Evolutionary conservation across 1,284 basidiomycete species (phyloP).

Genomic region (Malassezia arunalokei): DNA sequence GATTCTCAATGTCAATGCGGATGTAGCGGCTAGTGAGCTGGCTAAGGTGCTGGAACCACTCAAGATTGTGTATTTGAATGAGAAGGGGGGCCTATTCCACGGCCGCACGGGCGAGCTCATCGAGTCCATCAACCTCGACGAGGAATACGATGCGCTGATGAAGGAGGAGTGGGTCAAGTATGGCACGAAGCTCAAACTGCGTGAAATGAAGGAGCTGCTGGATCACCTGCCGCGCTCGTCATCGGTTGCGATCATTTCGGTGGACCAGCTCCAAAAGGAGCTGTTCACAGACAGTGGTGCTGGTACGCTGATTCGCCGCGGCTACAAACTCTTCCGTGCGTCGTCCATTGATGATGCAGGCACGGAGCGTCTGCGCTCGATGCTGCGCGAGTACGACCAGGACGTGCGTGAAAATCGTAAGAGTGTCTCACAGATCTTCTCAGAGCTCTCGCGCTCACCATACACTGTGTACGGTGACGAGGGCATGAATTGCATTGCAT

Average conservation of each 20-base stretch:
- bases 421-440: constrained; percentile 79
- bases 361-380: constrained; percentile 62
- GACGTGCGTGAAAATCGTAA: constrained; percentile 73
- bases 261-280: constrained; percentile 86
- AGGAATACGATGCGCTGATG: constrained; percentile 95
- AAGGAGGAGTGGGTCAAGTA: constrained; percentile 99
- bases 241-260: constrained; percentile 93
- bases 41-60: constrained; percentile 46
- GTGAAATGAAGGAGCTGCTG: constrained; percentile 97
- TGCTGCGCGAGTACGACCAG: constrained; percentile 72
- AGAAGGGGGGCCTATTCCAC: constrained; percentile 96
- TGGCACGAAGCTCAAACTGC: constrained; percentile 96
- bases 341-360: constrained; percentile 69
- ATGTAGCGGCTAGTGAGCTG: constrained; percentile 44
- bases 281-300: constrained; percentile 97
- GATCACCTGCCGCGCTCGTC: constrained; percentile 96
- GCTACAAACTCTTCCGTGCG: constrained; percentile 93
- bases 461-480: constrained; percentile 97
- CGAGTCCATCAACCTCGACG: constrained; percentile 91
- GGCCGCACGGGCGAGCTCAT: constrained; percentile 59
- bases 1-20: constrained; percentile 46
- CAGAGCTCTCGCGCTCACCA: constrained; percentile 56
- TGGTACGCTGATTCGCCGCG: constrained; percentile 89
- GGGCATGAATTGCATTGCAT: constrained; percentile 83
- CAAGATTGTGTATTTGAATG: constrained; percentile 97